These are phyloP conservation scores for Kodamaea sp. DNA, from an alignment of 1,139 yeast species.

Conservation along the genomic window DNA sequence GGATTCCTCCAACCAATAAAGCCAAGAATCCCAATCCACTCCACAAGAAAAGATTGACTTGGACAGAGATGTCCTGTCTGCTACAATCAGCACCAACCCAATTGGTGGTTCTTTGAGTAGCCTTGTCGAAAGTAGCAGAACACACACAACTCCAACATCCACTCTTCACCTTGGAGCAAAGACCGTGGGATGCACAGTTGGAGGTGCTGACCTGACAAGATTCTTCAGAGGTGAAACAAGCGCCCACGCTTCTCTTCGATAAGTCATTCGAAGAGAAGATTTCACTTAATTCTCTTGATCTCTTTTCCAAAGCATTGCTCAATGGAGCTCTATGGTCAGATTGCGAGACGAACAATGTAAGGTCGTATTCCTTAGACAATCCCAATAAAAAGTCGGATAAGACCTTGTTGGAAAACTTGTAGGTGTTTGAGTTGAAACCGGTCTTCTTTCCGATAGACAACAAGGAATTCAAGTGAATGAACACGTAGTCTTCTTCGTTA, in stretches of 20 bases:
- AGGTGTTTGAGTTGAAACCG: slow-evolving; percentile 44
- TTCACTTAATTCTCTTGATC: slow-evolving; percentile 18
- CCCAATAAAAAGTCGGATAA: slow-evolving; percentile 32
- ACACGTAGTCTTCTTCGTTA: slow-evolving; percentile 25
- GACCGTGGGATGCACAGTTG: slow-evolving; percentile 65
- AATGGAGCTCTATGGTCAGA: slow-evolving; percentile 6
- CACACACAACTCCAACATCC: slow-evolving; percentile 63
- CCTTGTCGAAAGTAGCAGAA: slow-evolving; percentile 48
- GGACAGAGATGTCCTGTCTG: slow-evolving; percentile 63
- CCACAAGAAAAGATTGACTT: slow-evolving; percentile 71
- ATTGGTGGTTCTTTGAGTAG: slow-evolving; percentile 51
- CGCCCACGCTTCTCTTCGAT: slow-evolving; percentile 22
- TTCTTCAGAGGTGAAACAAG: slow-evolving; percentile 47
- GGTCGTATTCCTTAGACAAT: slow-evolving; percentile 30
- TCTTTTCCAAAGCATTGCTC: slow-evolving; percentile 11
- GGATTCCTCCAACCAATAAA: slow-evolving; percentile 53
- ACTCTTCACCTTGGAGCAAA: slow-evolving; percentile 43
- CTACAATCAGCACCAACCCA: slow-evolving; percentile 72
- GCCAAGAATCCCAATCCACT: slow-evolving; percentile 50
- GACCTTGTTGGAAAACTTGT: slow-evolving; percentile 34
- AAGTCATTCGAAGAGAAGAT: slow-evolving; percentile 23
- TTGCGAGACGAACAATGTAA: slow-evolving; percentile 26
- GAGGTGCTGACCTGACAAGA: slow-evolving; percentile 55
- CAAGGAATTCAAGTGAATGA: slow-evolving; percentile 44
- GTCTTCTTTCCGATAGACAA: slow-evolving; percentile 42